phyloP scores from a whole-genome alignment of 2,329 filamentous ascomycete genomes.

The Tolypocladium paradoxum region DNA sequence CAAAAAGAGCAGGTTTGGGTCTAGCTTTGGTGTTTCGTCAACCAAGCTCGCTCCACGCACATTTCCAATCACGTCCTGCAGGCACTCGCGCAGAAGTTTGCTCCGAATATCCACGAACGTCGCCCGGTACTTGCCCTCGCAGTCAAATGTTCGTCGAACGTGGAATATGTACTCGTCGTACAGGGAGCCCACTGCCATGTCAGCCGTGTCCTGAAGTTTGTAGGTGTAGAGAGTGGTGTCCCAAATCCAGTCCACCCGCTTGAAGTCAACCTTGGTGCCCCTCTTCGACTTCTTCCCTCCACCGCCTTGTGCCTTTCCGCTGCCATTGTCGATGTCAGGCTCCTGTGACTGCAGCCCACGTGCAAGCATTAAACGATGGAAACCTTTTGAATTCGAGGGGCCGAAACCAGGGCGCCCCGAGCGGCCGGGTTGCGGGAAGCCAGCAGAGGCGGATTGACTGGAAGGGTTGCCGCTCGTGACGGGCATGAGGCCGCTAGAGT shows the following conservation, averaged over 20 bases:
- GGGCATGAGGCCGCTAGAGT: background rate
- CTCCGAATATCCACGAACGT: conserved; percentile 80
- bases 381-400: background rate
- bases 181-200: conserved; percentile 33
- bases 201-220: conserved; percentile 44
- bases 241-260: conserved; percentile 45
- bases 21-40: conserved; percentile 64
- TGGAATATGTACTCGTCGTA: conserved; percentile 78
- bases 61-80: conserved; percentile 26
- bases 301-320: background rate
- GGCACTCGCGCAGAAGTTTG: conserved; percentile 60
- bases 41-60: conserved; percentile 57
- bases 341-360: background rate
- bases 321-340: background rate
- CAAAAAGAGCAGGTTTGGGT: conserved; percentile 61
- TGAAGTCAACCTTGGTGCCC: conserved; percentile 27
- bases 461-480: background rate
- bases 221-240: conserved; percentile 37
- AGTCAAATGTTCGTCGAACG: conserved; percentile 72
- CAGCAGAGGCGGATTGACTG: background rate
- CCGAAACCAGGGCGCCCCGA: background rate
- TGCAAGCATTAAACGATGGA: background rate
- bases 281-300: conserved; percentile 12
- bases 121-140: conserved; percentile 65
- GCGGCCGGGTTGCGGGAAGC: background rate